A percentile compares a stretch with the other conserved stretches of the same genome.
Evolutionary conservation across 2,329 filamentous ascomycete genomes (phyloP).

Genomic region (Ustilaginoidea virens): DNA sequence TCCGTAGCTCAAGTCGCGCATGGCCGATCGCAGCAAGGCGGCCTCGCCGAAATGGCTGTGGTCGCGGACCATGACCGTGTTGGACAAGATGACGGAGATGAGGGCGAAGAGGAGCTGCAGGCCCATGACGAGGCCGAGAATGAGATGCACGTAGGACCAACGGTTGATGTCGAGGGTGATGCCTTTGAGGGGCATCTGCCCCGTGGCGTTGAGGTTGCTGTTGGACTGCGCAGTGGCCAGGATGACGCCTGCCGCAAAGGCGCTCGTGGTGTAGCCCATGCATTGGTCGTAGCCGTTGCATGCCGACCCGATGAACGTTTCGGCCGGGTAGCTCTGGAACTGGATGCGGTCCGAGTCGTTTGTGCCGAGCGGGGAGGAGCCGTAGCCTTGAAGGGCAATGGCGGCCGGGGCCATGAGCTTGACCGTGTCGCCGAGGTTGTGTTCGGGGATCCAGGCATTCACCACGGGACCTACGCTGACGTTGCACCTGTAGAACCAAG

Average conservation of each 20-base stretch:
- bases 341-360: constrained; percentile 11
- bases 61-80: constrained; percentile 13
- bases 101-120: constrained; percentile 15
- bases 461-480: constrained; percentile 17
- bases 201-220: constrained; percentile 10
- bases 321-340: constrained; percentile 26
- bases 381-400: constrained; percentile 26
- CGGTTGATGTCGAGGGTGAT: constrained; percentile 16
- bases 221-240: constrained; percentile 17
- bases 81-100: constrained; percentile 10
- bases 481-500: constrained; percentile 28
- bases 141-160: constrained; percentile 17
- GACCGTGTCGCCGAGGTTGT: constrained; percentile 18
- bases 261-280: constrained; percentile 21
- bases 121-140: constrained; percentile 15
- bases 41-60: constrained; percentile 10
- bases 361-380: constrained; percentile 9
- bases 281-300: constrained; percentile 12
- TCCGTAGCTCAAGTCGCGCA: constrained; percentile 6
- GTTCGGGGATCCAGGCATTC: constrained; percentile 19
- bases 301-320: constrained; percentile 20
- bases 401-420: constrained; percentile 17
- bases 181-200: constrained; percentile 16
- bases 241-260: constrained; percentile 21
- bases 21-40: constrained; percentile 7